Percentiles rank a stretch among this genome's conserved stretches.
Evolutionary conservation across 179 eudicot genomes (phyloP).

Genomic region (Gypsophila paniculata): DNA sequence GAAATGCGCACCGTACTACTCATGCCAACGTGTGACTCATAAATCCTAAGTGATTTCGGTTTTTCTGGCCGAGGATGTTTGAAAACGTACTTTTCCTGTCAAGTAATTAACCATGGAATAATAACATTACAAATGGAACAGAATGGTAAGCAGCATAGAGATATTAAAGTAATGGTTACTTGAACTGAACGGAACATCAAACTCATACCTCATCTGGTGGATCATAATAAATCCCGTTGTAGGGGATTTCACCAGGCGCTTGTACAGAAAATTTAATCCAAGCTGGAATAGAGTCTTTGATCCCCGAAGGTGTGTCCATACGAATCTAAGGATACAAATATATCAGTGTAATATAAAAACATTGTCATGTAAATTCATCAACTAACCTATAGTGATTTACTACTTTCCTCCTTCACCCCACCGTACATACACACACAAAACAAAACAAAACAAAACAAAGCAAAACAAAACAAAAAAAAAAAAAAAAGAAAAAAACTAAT

Average conservation of each 20-base stretch:
- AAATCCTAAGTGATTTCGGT: slow-evolving; percentile 85
- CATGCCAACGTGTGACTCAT: slow-evolving; percentile 98
- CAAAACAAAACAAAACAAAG: too few relatives aligned
- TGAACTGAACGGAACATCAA: slow-evolving; percentile 20
- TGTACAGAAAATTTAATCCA: slow-evolving; percentile 96
- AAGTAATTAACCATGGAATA: slow-evolving; percentile 20
- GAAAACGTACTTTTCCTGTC: slow-evolving; percentile 76
- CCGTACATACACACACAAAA: too few relatives aligned
- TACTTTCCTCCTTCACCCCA: too few relatives aligned
- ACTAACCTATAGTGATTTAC: background rate
- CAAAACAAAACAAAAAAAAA: too few relatives aligned
- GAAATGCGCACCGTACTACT: slow-evolving; percentile 76
- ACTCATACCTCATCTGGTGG: slow-evolving; percentile 95
- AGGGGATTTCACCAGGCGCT: slow-evolving; percentile 90
- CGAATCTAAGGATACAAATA: slow-evolving; percentile 48
- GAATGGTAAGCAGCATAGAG: background rate
- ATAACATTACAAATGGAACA: slow-evolving; percentile 7
- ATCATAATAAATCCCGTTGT: slow-evolving; percentile 91
- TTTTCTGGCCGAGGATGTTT: slow-evolving; percentile 82
- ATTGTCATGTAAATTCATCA: background rate
- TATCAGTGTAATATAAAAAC: background rate
- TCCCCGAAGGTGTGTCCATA: slow-evolving; percentile 96
- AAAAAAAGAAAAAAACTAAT: too few relatives aligned
- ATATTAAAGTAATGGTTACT: slow-evolving; percentile 3
- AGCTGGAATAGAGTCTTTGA: slow-evolving; percentile 96